Evolutionary conservation across 2,329 filamentous ascomycete genomes (phyloP).

Genomic region (Cercospora zeina): DNA sequence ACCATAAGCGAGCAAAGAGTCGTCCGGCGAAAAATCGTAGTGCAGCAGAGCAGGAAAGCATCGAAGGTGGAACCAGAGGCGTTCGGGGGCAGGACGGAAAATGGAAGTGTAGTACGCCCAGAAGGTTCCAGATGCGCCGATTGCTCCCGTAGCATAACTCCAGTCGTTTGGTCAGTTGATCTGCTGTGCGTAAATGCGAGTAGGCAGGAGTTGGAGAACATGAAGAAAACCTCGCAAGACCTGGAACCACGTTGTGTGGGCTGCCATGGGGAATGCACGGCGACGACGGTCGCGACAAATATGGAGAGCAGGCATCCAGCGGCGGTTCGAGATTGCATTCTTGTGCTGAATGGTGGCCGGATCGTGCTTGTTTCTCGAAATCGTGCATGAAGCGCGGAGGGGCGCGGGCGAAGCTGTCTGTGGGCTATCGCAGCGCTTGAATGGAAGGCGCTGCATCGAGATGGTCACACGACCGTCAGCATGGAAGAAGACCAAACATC

Average conservation of each 20-base stretch:
- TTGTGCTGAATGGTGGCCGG: background rate
- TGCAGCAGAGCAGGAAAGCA: constrained; percentile 52
- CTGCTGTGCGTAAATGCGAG: background rate
- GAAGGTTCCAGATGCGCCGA: constrained; percentile 49
- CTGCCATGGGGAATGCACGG: constrained; percentile 44
- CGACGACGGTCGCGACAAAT: constrained; percentile 27
- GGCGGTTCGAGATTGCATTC: constrained; percentile 27
- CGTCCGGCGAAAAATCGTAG: constrained; percentile 52
- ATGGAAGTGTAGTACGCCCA: constrained; percentile 48
- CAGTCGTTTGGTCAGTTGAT: too few relatives aligned
- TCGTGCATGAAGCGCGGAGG: constrained; percentile 24
- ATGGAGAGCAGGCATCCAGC: constrained; percentile 28
- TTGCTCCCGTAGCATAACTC: constrained; percentile 9
- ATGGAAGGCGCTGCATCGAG: background rate
- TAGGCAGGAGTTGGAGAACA: constrained; percentile 50
- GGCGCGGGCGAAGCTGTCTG: background rate
- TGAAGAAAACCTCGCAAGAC: constrained; percentile 47
- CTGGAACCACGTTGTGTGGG: constrained; percentile 49
- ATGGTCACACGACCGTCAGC: background rate
- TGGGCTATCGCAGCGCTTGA: background rate
- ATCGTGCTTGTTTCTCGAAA: constrained; percentile 20
- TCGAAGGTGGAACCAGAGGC: constrained; percentile 53
- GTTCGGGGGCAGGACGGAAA: constrained; percentile 50
- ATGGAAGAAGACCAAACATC: background rate
- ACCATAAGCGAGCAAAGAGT: constrained; percentile 56